phyloP scores from a whole-genome alignment of 1,284 basidiomycete genomes.

The Mycosarcoma maydis region DNA sequence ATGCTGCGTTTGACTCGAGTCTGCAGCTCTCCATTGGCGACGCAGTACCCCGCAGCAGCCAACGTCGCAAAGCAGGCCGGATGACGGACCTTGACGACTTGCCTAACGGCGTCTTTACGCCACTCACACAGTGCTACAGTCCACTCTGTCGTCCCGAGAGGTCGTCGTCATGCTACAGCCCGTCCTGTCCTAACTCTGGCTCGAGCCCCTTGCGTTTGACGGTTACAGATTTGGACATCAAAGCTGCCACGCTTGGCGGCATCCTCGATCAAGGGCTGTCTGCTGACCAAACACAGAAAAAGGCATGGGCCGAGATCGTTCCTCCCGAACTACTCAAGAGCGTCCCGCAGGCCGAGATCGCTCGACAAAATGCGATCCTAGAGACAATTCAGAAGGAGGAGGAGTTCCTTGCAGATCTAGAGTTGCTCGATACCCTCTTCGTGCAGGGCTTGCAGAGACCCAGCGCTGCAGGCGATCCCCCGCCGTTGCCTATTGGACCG shows the following conservation, averaged over 20 bases:
- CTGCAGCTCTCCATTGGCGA: conserved; percentile 29
- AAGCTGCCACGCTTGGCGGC: conserved; percentile 8
- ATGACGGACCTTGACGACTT: conserved; percentile 76
- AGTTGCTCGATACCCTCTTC: conserved; percentile 75
- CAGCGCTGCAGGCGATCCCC: conserved; percentile 53
- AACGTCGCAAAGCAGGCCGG: conserved; percentile 15
- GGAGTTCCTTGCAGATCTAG: conserved; percentile 87
- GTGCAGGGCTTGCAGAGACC: conserved; percentile 49
- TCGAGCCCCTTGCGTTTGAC: conserved; percentile 25
- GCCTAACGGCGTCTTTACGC: conserved; percentile 93
- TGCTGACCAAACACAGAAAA: conserved; percentile 55
- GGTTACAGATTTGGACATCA: conserved; percentile 11
- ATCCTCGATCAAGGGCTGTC: conserved; percentile 9
- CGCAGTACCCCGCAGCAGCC: neutral
- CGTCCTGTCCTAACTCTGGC: conserved; percentile 49
- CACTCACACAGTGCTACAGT: conserved; percentile 96
- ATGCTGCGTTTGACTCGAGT: conserved; percentile 21
- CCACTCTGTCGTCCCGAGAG: conserved; percentile 80
- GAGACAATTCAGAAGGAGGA: conserved; percentile 91
- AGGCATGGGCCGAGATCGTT: conserved; percentile 80
- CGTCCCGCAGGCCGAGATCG: conserved; percentile 80
- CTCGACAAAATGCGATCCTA: conserved; percentile 87
- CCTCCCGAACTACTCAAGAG: conserved; percentile 75
- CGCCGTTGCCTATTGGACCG: conserved; percentile 52
- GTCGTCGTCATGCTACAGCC: conserved; percentile 45